Evolutionary conservation across 148 eudicot genomes (phyloP).

Genomic region (Rhododendron kiyosumense): DNA sequence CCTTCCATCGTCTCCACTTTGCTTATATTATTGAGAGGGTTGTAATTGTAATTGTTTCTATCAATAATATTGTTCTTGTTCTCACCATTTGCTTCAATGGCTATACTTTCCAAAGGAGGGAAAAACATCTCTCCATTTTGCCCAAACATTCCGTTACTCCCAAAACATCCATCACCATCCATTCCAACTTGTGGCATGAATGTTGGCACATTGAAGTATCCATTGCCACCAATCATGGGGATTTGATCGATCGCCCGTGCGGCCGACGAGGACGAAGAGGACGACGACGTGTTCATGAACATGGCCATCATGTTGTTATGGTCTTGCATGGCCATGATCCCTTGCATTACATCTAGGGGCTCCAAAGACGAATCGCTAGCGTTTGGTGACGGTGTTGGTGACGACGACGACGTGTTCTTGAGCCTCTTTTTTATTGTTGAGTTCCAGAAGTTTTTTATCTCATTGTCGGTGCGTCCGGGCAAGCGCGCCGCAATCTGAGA

Average conservation of each 20-base stretch:
- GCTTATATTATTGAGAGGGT: conserved; percentile 25
- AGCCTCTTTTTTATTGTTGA: conserved; percentile 86
- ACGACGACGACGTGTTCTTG: conserved; percentile 45
- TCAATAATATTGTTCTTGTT: conserved; percentile 24
- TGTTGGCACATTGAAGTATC: conserved; percentile 29
- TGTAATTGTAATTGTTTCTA: conserved; percentile 24
- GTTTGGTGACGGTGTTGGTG: conserved; percentile 57
- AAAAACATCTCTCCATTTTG: conserved; percentile 38
- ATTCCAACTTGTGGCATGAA: conserved; percentile 34
- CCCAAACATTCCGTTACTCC: conserved; percentile 29
- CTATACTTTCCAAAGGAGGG: conserved; percentile 49
- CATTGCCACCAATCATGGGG: conserved; percentile 24
- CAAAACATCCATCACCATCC: conserved; percentile 11
- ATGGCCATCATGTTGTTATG: conserved; percentile 38
- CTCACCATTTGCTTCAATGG: conserved; percentile 24
- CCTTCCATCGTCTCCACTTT: conserved; percentile 23
- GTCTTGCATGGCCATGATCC: conserved; percentile 35
- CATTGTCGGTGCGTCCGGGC: conserved; percentile 89
- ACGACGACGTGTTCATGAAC: conserved; percentile 42
- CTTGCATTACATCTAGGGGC: conserved; percentile 30
- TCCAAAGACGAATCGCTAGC: conserved; percentile 68
- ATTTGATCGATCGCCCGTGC: conserved; percentile 18
- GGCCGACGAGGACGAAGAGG: conserved; percentile 31
- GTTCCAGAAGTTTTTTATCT: conserved; percentile 88
- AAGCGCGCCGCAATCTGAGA: conserved; percentile 81